A percentile compares a stretch with the other conserved stretches of the same genome.
Evolutionary conservation across 1,284 basidiomycete species (phyloP).

Genomic region (Austroboletus niveus): DNA sequence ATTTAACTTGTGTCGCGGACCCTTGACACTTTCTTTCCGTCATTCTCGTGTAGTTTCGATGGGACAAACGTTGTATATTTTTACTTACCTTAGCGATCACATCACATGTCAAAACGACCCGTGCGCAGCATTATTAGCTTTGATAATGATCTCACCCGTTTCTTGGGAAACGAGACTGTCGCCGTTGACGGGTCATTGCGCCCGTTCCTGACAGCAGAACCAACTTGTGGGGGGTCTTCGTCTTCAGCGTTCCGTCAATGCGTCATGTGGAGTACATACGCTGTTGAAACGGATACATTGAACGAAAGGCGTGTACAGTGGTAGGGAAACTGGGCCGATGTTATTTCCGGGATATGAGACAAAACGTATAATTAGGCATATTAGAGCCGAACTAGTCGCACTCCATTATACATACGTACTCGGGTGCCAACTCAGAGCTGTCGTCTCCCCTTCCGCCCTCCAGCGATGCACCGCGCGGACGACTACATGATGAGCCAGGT

Average conservation of each 20-base stretch:
- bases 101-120: neutral
- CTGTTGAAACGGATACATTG: neutral
- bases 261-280: neutral
- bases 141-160: neutral
- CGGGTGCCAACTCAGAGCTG: neutral
- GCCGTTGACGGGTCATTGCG: neutral
- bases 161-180: neutral
- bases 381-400: slow-evolving; percentile 4
- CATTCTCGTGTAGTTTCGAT: neutral
- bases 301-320: no score
- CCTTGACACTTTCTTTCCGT: neutral
- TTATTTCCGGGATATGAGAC: neutral
- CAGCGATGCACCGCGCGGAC: slow-evolving; percentile 25
- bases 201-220: no score
- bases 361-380: neutral
- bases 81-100: neutral
- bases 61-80: neutral
- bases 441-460: neutral
- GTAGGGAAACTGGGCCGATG: neutral
- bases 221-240: no score
- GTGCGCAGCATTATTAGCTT: neutral
- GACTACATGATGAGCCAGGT: slow-evolving; percentile 32
- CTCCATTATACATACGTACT: neutral
- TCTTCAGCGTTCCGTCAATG: no score
- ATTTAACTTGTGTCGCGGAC: neutral